A percentile compares a stretch with the other conserved stretches of the same genome.
Evolutionary conservation across 2,329 filamentous ascomycete species (phyloP).

Genomic region (Aspergillus persii): DNA sequence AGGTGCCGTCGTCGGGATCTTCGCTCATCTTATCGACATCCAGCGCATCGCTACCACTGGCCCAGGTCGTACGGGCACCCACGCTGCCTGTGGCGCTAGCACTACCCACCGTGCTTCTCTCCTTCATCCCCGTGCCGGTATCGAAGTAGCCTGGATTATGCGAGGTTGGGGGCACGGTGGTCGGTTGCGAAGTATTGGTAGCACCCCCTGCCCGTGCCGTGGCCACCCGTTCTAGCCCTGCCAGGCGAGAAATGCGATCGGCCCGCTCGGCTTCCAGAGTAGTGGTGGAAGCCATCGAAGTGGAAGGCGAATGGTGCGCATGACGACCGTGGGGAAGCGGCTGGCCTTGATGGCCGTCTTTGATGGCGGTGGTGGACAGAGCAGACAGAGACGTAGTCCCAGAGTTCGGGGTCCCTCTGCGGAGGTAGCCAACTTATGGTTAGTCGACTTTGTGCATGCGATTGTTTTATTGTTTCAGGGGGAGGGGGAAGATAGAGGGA

Average conservation of each 20-base stretch:
- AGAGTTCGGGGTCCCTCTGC: slow-evolving; percentile 86
- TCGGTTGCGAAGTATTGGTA: slow-evolving; percentile 21
- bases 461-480: slow-evolving; percentile 1
- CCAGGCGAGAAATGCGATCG: slow-evolving; percentile 90
- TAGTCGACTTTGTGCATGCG: slow-evolving; percentile 5
- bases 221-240: slow-evolving; percentile 83
- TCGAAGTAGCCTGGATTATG: slow-evolving; percentile 75
- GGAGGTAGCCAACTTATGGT: slow-evolving; percentile 16
- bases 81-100: slow-evolving; percentile 78
- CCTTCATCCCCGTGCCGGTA: slow-evolving; percentile 67
- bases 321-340: slow-evolving; percentile 59
- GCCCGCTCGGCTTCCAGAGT: slow-evolving; percentile 89
- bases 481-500: slow-evolving; percentile 7
- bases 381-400: slow-evolving; percentile 88
- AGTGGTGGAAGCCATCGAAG: slow-evolving; percentile 59
- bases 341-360: slow-evolving; percentile 88
- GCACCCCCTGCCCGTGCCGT: slow-evolving; percentile 60
- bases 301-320: slow-evolving; percentile 55
- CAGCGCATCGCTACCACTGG: slow-evolving; percentile 60
- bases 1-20: slow-evolving; percentile 64
- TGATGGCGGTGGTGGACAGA: slow-evolving; percentile 90
- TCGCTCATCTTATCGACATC: slow-evolving; percentile 58
- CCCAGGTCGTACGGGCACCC: slow-evolving; percentile 67
- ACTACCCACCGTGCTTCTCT: slow-evolving; percentile 85
- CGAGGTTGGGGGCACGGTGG: slow-evolving; percentile 35